Conservation (phyloP, 768 basidiomycete species). For the Suillus cothurnatus region DNA sequence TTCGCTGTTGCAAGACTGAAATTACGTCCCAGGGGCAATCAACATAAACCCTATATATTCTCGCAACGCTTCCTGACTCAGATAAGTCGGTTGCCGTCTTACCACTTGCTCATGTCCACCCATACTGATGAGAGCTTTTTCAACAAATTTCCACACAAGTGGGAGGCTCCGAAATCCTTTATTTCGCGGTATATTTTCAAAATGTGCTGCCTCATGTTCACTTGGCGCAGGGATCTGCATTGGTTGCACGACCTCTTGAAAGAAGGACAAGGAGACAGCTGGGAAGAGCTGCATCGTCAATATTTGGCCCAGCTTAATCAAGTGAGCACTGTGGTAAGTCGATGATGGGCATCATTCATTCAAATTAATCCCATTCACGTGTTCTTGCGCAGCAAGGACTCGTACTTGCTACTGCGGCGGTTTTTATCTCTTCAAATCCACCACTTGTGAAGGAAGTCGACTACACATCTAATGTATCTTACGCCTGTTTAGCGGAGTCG, state of each 20-base stretch:
- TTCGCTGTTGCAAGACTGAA: neutral
- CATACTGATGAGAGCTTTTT: neutral
- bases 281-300: neutral
- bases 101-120: neutral
- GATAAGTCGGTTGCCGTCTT: neutral
- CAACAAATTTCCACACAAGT: neutral
- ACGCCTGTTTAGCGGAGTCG: neutral
- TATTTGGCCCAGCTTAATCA: neutral
- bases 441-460: neutral
- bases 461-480: neutral
- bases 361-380: neutral
- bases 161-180: neutral
- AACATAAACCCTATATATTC: neutral
- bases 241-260: neutral
- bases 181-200: neutral
- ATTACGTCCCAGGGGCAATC: neutral
- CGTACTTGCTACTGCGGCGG: neutral
- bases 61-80: neutral
- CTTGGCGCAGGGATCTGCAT: neutral
- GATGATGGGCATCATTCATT: neutral
- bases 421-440: neutral
- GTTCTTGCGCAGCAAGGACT: neutral
- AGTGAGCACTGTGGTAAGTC: neutral
- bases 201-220: neutral
- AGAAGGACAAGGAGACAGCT: neutral